Evolutionary conservation across 2,329 filamentous ascomycete genomes (phyloP), one percentile per base, ranked within the genome.

Genomic region (Phaeosphaeria sp.): DNA sequence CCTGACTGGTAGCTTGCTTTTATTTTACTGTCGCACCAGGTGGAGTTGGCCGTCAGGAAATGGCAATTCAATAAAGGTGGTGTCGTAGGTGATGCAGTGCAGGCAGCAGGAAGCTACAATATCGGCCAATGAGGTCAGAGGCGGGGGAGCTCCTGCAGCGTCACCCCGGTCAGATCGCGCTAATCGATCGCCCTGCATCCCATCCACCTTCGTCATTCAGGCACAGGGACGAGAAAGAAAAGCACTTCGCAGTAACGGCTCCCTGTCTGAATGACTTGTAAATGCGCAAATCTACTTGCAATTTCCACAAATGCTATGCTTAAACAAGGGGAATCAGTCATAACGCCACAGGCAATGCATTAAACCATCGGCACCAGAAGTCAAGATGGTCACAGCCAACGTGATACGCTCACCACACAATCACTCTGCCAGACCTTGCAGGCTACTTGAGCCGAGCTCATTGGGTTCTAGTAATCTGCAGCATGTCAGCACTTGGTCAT

Each of bases 381-480:
- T 51, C 27, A 36, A 36, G 3, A 36, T 7, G 6, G 15, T 36
- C 30, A 13, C 11, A 36, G 30, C 11, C 11, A 13, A 36, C 11
- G 15, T 36, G 6, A 13, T 6, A 13, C 8, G 30, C 44, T 17
- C 21, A 24, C 21, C 22, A 17, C 22, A 13, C 6, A 36, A 22
- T 60, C 73, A 74, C 42, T 74, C 72, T 4, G 65, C 61, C 15
- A 74, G 51, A 36, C 74, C 73, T 51, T 74, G 71, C 18, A 72
- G 71, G 21, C 57, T 65, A 51, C 69, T 71, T 36, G 68, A 64
- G 33, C 66, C 57, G 53, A 76, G 69, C 58, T 77, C 74, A 43
- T 70, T 75, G 7, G 73, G 72, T 61, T 77, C 74, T 17, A 75
- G 65, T 21, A 77, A 67, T 46, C 74, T 77, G 47, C 18, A 43